Percentiles rank a stretch among this genome's conserved stretches.
These are phyloP conservation scores for Pseudogymnoascus sp. DNA, from an alignment of 2,329 filamentous ascomycete species.

Conservation along the genomic window DNA sequence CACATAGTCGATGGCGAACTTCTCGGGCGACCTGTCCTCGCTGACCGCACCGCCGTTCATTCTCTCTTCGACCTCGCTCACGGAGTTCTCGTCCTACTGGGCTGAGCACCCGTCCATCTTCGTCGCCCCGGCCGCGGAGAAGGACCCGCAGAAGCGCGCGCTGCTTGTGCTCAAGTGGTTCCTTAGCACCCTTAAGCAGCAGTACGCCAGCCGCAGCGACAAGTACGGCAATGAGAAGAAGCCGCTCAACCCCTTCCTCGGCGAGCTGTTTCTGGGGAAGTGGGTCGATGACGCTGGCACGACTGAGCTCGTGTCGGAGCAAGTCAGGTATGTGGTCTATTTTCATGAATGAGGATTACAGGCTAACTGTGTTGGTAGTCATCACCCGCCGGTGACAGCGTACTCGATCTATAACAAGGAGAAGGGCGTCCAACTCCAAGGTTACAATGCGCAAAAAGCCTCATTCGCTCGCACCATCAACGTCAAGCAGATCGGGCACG, in stretches of 20 bases:
- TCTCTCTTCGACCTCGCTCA: slow-evolving; percentile 67
- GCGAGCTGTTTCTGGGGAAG: slow-evolving; percentile 85
- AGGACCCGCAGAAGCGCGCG: slow-evolving; percentile 73
- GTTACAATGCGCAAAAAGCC: slow-evolving; percentile 94
- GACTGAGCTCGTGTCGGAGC: slow-evolving; percentile 84
- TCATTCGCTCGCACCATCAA: slow-evolving; percentile 91
- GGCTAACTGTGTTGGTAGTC: slow-evolving; percentile 37
- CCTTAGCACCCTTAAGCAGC: slow-evolving; percentile 83
- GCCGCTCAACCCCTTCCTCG: slow-evolving; percentile 90
- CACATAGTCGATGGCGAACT: slow-evolving; percentile 61
- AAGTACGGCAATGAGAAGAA: slow-evolving; percentile 89
- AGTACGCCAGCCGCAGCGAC: slow-evolving; percentile 68
- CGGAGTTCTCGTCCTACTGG: slow-evolving; percentile 79
- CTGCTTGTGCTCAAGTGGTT: slow-evolving; percentile 95
- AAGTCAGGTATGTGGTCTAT: slow-evolving; percentile 58
- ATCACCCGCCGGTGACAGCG: slow-evolving; percentile 90
- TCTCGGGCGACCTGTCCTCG: slow-evolving; percentile 74
- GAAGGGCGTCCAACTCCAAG: slow-evolving; percentile 69
- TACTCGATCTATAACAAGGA: slow-evolving; percentile 86
- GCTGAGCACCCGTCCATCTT: slow-evolving; percentile 70
- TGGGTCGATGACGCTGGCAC: slow-evolving; percentile 79
- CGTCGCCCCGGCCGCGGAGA: slow-evolving; percentile 70
- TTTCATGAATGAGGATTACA: neutral
- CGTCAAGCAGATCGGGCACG: slow-evolving; percentile 90
- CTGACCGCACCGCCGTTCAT: slow-evolving; percentile 78